Evolutionary conservation across 495 filamentous ascomycete species (phyloP), one percentile per base, ranked within the genome.

Genomic region (Xylaria telfairii): DNA sequence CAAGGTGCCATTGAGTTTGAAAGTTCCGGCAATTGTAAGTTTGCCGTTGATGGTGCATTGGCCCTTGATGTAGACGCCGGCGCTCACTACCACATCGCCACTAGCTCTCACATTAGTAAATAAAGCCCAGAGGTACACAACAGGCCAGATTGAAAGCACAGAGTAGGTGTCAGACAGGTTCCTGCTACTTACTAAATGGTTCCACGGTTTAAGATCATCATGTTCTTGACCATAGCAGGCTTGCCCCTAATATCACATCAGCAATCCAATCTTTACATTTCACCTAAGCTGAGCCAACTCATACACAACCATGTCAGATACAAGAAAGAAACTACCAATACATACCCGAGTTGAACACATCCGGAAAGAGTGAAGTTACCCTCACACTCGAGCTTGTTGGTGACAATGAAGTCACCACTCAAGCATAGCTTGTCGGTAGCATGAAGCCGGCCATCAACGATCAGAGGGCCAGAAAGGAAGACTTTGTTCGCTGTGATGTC

Each of bases 371-470:
- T 66, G 19, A 66, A 47, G 47, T 37, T 54, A 2, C 64, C 46
- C 46, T 66, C 64, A 32, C 64, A 66, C 2, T 66, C 34, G 0
- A 66, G 46, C 34, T 42, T 41, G 0, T 34, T 32, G 0, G 42
- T 54, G 21, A 66, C 47, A n/a, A 41, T 12, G n/a, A 54, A 39
- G 17, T 41, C 32, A 1, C 64, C 46, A 6, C n/a, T 5, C 21
- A 66, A n/a, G 34, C 46, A 66, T 34, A 66, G 10, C 47, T 66
- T 54, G 32, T 66, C 46, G 2, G 64, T 66, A 10, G 46, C 64
- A 21, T 66, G 46, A 39, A 66, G 64, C 32, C 21, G n/a, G 26
- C 47, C 64, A 12, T 66, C 64, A 9, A 54, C 6, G 34, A 54
- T 28, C 30, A 54, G 1, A 47, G 0, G 30, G 32, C 46, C 47